Conservation (phyloP, 2,329 filamentous ascomycete species). For the Epicoccum nigrum region DNA sequence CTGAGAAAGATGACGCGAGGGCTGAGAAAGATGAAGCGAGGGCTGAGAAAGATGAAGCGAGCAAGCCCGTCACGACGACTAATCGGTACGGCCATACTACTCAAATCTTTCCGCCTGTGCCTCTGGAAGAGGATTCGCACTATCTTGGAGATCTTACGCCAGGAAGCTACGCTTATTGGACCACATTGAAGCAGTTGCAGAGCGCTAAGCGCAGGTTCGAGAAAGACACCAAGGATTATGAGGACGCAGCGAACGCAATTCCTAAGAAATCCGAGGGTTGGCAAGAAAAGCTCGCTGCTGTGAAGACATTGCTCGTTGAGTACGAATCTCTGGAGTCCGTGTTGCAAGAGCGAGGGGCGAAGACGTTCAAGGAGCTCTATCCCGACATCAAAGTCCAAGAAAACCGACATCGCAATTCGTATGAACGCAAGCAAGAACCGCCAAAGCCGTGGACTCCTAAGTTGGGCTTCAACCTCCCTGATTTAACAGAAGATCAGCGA, state of each 20-base stretch:
- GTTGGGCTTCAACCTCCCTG: slow-evolving; percentile 53
- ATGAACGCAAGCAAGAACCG: slow-evolving; percentile 8
- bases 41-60: slow-evolving; percentile 7
- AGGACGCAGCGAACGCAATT: slow-evolving; percentile 27
- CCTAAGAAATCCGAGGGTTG: slow-evolving; percentile 33
- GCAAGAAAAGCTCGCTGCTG: slow-evolving; percentile 62
- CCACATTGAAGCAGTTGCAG: slow-evolving; percentile 53
- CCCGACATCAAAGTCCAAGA: slow-evolving; percentile 47
- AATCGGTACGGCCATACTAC: background rate
- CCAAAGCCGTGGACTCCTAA: slow-evolving; percentile 21
- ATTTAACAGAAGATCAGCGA: slow-evolving; percentile 61
- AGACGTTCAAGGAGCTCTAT: slow-evolving; percentile 69
- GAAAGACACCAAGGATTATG: slow-evolving; percentile 41
- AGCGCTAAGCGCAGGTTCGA: slow-evolving; percentile 47
- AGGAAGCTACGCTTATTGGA: slow-evolving; percentile 66
- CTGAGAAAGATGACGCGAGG: slow-evolving; percentile 10
- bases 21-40: too few species aligned
- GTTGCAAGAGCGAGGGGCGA: slow-evolving; percentile 66
- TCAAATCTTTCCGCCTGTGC: slow-evolving; percentile 4
- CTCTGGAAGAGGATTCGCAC: slow-evolving; percentile 51
- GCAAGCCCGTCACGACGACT: background rate
- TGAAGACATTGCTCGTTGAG: slow-evolving; percentile 58
- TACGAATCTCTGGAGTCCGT: slow-evolving; percentile 62
- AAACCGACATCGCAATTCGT: background rate
- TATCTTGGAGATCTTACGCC: slow-evolving; percentile 60